phyloP scores from a whole-genome alignment of 345 rosid genomes.

The Boechera stricta region DNA sequence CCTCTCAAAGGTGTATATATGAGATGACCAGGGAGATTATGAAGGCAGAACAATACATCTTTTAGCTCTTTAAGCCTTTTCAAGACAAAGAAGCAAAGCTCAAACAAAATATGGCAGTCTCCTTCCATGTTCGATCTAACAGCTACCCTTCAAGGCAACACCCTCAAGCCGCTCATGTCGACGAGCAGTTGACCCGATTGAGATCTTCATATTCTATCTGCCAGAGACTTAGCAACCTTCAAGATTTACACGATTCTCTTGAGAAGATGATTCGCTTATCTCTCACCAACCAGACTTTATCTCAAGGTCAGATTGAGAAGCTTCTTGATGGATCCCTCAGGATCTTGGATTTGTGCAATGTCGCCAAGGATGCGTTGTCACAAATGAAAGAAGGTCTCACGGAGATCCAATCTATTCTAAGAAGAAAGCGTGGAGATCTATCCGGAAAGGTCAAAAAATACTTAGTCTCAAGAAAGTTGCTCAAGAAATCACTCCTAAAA shows the following conservation, averaged over 20 bases:
- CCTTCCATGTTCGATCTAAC: slow-evolving; percentile 55
- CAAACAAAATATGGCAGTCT: slow-evolving; percentile 41
- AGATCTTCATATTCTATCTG: slow-evolving; percentile 39
- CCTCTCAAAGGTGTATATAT: slow-evolving; percentile 12
- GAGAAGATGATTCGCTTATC: slow-evolving; percentile 44
- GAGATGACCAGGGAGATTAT: background rate
- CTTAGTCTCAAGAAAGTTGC: slow-evolving; percentile 49
- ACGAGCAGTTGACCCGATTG: slow-evolving; percentile 43
- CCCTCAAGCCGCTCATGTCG: slow-evolving; percentile 45
- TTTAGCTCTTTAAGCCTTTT: slow-evolving; percentile 15
- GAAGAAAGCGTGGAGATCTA: slow-evolving; percentile 43
- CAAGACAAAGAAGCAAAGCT: slow-evolving; percentile 13
- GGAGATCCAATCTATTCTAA: slow-evolving; percentile 44
- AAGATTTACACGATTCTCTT: slow-evolving; percentile 45
- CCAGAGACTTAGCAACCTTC: slow-evolving; percentile 42
- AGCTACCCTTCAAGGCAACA: slow-evolving; percentile 56
- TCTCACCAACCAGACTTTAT: slow-evolving; percentile 27
- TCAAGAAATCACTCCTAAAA: slow-evolving; percentile 39
- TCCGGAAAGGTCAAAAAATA: slow-evolving; percentile 47
- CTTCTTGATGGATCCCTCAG: slow-evolving; percentile 47
- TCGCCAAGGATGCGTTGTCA: slow-evolving; percentile 46
- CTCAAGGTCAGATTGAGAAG: slow-evolving; percentile 45
- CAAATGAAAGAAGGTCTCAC: slow-evolving; percentile 38
- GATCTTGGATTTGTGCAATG: slow-evolving; percentile 46
- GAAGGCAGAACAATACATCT: slow-evolving; percentile 30